Base-by-base conservation (phyloP, 1,284 basidiomycete genomes). In the Puccinia hordei region DNA sequence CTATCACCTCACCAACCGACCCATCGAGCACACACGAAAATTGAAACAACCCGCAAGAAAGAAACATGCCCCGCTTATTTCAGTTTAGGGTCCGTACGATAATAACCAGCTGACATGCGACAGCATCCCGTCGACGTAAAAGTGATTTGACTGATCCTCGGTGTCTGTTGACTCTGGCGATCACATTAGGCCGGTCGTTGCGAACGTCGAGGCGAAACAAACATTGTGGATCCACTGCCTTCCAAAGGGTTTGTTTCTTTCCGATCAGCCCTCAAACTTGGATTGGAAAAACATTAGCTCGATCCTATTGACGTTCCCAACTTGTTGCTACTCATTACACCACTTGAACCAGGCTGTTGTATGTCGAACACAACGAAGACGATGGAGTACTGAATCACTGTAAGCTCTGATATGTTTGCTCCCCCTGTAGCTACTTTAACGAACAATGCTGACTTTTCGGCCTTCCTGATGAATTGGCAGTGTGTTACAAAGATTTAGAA, bases 361-460 rank as follows among this genome's bases (percentile, higher is more conserved):
- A 68, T 63, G 35, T 55, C 27, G 66, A 51, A 27, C 79, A 83
- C 80, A 55, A 63, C 82, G 59, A 75, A 38, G 82, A 84, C 27
- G 84, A 84, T 38, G 84, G 84, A 68, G 83, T 82, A 8, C 74
- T 85, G n/a, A 73, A 84, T 33, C 84, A 85, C 78, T 84, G 82
- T 81, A 59, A 73, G 81, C 66, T 72, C 55, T 44, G 4, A 35
- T 17, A 17, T 51, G 33, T 24, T 66, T 38, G 22, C 15, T 35
- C 22, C 59, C 27, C 35, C 65, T 41, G 2, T 61, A 30, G 51
- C 33, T 44, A 13, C 30, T 27, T 24, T 17, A 33, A 44, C 46
- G 22, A 8, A 9, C 35, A 63, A 27, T 22, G 46, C 72, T 49
- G 35, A 46, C 27, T n/a, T 49, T 24, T 75, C 61, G 30, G 51